Evolutionary conservation across 352 stramenopile species (phyloP), one percentile per base, ranked within the genome.

Genomic region (Pythium vanterpoolii): DNA sequence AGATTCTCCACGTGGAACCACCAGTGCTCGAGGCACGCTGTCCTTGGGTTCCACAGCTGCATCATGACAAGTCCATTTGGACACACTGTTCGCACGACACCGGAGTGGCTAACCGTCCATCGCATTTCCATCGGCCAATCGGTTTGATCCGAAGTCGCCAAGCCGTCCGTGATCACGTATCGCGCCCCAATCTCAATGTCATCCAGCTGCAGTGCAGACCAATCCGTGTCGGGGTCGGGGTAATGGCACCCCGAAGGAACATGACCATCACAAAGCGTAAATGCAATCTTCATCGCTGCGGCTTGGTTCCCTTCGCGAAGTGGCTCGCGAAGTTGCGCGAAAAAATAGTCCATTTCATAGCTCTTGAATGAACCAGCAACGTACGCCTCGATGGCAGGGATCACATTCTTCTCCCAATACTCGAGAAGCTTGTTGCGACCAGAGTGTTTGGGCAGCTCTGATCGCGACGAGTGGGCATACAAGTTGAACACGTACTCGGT

Each of bases 321-420:
- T 4, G 83, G 83, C 44, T 93, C 83, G 36, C 83, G 79, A 18
- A 93, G 56, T 47, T 93, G 83, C 7, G 83, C 83, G 53, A 93
- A 93, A 48, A 93, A 93, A 34, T 93, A 93, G 33, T 93, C 81
- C 83, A 93, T 93, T 55, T 93, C 83, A 54, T 93, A 93, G 40
- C 74, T 89, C 62, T 93, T 93, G 57, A 93, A 93, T 14, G 83
- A 93, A 0, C 83, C 83, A 2, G 79, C 72, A 9, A 93, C 83
- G 39, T 93, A 93, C 24, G 77, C 83, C 53, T 93, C 78, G 47
- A 93, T 90, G 21, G 83, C 81, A 30, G 83, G 83, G 51, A 93
- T 93, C 28, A 93, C 83, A 47, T 93, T 86, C 54, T 89, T 89
- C 54, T 93, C 83, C 83, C 83, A 93, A 33, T 89, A 89, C 52